phyloP scores from a whole-genome alignment of 1,284 basidiomycete genomes.

The Leccinum subspadiceum region DNA sequence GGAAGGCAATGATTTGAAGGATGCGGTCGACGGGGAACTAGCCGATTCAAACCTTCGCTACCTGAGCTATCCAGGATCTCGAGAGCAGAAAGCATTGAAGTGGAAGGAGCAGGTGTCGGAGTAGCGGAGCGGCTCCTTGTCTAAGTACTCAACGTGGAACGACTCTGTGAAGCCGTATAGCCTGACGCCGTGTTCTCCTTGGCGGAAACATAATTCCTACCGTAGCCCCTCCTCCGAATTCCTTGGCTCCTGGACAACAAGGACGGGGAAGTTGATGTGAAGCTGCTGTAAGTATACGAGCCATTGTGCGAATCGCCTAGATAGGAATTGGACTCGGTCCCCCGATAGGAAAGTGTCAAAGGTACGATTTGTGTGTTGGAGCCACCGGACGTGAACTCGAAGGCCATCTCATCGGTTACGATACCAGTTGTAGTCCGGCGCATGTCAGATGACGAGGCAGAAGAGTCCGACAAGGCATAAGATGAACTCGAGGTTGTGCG shows the following conservation, averaged over 20 bases:
- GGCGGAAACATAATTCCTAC: conserved; percentile 43
- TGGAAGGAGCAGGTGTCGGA: no score
- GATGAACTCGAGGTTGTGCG: no score
- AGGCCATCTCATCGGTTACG: conserved; percentile 36
- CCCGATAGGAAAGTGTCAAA: no score
- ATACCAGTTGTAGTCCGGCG: conserved; percentile 33
- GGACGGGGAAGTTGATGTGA: conserved; percentile 34
- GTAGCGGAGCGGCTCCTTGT: no score
- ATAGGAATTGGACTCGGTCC: conserved; percentile 47
- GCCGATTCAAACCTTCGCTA: conserved; percentile 35
- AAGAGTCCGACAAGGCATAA: no score
- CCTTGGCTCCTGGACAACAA: conserved; percentile 56
- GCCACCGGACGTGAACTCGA: conserved; percentile 39
- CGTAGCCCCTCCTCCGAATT: conserved; percentile 51
- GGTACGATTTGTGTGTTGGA: conserved; percentile 35
- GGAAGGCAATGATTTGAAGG: conserved; percentile 43
- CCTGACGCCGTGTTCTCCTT: conserved; percentile 49
- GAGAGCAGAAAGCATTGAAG: conserved; percentile 24
- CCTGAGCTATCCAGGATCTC: conserved; percentile 33
- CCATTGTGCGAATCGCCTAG: conserved; percentile 57
- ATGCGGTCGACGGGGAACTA: conserved; percentile 41
- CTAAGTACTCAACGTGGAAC: conserved; percentile 13
- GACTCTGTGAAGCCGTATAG: conserved; percentile 32
- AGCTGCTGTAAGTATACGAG: conserved; percentile 32
- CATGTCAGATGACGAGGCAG: conserved; percentile 14